Base-by-base conservation (phyloP, 768 basidiomycete genomes). In the Boletus rubroflammeus region DNA sequence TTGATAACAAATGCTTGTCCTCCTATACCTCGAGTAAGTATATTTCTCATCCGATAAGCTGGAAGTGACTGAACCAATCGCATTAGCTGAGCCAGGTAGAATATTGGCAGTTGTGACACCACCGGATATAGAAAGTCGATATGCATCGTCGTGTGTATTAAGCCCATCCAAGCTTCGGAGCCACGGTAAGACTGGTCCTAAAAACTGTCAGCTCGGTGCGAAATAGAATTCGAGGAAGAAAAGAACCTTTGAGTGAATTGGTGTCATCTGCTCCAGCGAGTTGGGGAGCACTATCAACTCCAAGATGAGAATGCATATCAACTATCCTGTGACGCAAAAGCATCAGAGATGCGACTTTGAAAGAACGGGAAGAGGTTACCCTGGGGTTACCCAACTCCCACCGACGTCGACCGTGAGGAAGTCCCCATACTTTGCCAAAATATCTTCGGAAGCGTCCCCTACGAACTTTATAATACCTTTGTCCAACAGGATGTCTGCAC, bases 1-100 rank as follows among this genome's bases (percentile, higher is more conserved):
- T 97, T 97, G 62, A 95, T 78, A 63, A 90, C 78, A 64, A 92
- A 93, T 0, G 93, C 89, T 67, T 95, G 90, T 5, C 93, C 93
- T 47, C 88, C 93, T 91, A 59, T 15, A 35, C 40, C 14, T 50
- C 25, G 8, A 51, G 52, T 56, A 32, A 60, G 44, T 40, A 10
- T 34, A 23, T 9, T 47, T 32, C 14, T 13, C 67, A 57, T 23
- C 29, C n/a, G n/a, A 34, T 36, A 29, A 36, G 10, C 64, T 23
- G 69, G 69, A 55, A 65, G 66, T 5, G 17, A 9, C 21, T 47
- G 25, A 60, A 88, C 90, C 90, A 46, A 92, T 88, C 38, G 81
- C 83, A 70, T 90, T 88, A 26, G 69, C 79, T 50, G 81, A 84
- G 7, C 92, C 93, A 9, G 93, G 90, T 4, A 94, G 73, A 38